phyloP scores from a whole-genome alignment of 177 flowering plant genomes.

The Tripterygium wilfordii region DNA sequence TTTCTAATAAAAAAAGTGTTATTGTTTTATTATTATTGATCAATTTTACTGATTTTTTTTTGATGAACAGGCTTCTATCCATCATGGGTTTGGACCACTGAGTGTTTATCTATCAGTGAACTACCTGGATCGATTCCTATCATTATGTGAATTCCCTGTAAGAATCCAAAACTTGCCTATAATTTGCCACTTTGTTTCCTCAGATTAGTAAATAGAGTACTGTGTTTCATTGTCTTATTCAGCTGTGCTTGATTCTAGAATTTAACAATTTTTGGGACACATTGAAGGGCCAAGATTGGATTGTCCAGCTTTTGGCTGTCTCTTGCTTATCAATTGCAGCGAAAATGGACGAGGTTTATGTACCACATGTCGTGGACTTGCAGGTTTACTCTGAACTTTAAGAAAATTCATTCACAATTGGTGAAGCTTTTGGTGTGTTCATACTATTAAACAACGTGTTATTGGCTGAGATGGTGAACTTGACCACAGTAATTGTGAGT shows the following conservation, averaged over 20 bases:
- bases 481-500: no score
- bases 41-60: background rate
- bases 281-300: slow-evolving; percentile 32
- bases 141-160: slow-evolving; percentile 42
- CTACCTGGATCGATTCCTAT: slow-evolving; percentile 54
- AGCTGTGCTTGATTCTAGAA: background rate
- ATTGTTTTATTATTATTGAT: background rate
- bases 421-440: background rate
- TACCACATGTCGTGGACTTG: slow-evolving; percentile 30
- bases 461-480: no score
- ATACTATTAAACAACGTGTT: no score
- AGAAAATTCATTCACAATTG: background rate
- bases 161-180: slow-evolving; percentile 15
- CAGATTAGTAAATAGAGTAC: background rate
- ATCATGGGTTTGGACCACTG: slow-evolving; percentile 36
- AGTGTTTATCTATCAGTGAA: slow-evolving; percentile 34
- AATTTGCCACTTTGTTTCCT: background rate
- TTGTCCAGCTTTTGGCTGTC: slow-evolving; percentile 29
- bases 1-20: no score
- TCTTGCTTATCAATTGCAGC: slow-evolving; percentile 44
- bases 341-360: slow-evolving; percentile 35
- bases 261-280: background rate
- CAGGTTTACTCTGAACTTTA: slow-evolving; percentile 24
- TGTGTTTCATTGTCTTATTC: slow-evolving; percentile 2
- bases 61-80: slow-evolving; percentile 41